phyloP scores from a whole-genome alignment of 2,329 filamentous ascomycete genomes.

The Xylariaceae sp. region DNA sequence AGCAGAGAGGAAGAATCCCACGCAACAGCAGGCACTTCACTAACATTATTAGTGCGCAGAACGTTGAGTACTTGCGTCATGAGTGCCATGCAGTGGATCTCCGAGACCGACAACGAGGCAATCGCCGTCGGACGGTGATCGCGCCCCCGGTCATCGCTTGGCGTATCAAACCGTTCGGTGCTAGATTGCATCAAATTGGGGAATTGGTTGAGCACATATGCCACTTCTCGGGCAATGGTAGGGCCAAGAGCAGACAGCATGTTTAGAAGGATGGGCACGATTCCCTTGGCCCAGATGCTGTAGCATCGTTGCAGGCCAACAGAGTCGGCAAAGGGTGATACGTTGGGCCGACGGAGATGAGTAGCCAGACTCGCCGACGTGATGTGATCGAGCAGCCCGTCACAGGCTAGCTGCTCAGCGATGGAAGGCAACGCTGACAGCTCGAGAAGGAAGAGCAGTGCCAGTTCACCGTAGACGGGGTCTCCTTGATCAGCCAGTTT shows the following conservation, averaged over 20 bases:
- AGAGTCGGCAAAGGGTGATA: slow-evolving; percentile 73
- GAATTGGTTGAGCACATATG: slow-evolving; percentile 85
- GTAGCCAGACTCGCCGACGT: slow-evolving; percentile 73
- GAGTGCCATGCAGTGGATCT: slow-evolving; percentile 73
- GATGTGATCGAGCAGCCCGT: slow-evolving; percentile 75
- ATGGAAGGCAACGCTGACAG: slow-evolving; percentile 75
- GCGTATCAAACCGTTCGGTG: slow-evolving; percentile 63
- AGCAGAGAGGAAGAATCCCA: slow-evolving; percentile 70
- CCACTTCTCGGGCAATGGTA: slow-evolving; percentile 77
- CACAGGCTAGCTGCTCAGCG: slow-evolving; percentile 84
- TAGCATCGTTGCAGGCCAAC: slow-evolving; percentile 69
- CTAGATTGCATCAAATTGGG: slow-evolving; percentile 70
- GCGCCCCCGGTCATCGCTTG: slow-evolving; percentile 50
- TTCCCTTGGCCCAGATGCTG: slow-evolving; percentile 81
- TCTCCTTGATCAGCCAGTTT: slow-evolving; percentile 71
- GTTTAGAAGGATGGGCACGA: slow-evolving; percentile 85
- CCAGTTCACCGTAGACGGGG: slow-evolving; percentile 90
- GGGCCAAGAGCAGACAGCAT: slow-evolving; percentile 75
- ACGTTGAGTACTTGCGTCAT: slow-evolving; percentile 67
- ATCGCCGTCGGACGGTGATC: slow-evolving; percentile 44
- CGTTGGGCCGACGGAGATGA: slow-evolving; percentile 64
- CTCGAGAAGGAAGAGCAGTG: slow-evolving; percentile 80
- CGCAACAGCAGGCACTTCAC: slow-evolving; percentile 65
- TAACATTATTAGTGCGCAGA: slow-evolving; percentile 59
- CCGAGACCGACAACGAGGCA: slow-evolving; percentile 66